Evolutionary conservation across 306 rosid species (phyloP).

Genomic region (Fragaria vesca): DNA sequence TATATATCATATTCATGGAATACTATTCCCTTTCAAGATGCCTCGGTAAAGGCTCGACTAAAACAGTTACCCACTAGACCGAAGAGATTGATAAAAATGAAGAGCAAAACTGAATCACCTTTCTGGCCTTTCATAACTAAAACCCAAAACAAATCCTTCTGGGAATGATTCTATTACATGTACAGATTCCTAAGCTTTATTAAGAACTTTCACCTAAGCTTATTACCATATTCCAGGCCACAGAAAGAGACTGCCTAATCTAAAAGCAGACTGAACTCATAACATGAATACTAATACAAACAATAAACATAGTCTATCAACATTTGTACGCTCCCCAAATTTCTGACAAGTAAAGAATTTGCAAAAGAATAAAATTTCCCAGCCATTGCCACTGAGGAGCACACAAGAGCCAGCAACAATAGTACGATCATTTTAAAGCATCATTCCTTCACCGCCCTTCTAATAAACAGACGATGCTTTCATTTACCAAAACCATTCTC

Average conservation of each 20-base stretch:
- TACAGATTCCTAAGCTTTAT: conserved; percentile 19
- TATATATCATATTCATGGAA: too few species aligned
- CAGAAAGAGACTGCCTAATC: conserved; percentile 18
- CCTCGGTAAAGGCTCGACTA: too few species aligned
- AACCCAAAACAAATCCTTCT: not conserved
- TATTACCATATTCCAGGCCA: conserved; percentile 16
- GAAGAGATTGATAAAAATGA: not conserved
- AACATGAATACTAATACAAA: conserved; percentile 27
- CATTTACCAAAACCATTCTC: not conserved
- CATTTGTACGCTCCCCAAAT: conserved; percentile 38
- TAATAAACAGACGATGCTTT: not conserved
- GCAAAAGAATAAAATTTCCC: conserved; percentile 30
- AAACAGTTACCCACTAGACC: too few species aligned
- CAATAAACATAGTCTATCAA: conserved; percentile 20
- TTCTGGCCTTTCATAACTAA: conserved; percentile 1
- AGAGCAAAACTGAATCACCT: conserved; percentile 6
- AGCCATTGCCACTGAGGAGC: conserved; percentile 39
- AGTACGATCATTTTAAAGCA: not conserved
- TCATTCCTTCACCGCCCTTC: not conserved
- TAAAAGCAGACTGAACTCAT: conserved; percentile 4
- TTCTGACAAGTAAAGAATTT: conserved; percentile 42
- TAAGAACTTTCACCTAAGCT: conserved; percentile 10
- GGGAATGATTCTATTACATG: conserved; percentile 9
- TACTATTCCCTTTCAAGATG: too few species aligned
- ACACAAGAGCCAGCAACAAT: not conserved